These are phyloP conservation scores for Shiraia sp. DNA, from an alignment of 2,329 filamentous ascomycete genomes.

Conservation along the genomic window DNA sequence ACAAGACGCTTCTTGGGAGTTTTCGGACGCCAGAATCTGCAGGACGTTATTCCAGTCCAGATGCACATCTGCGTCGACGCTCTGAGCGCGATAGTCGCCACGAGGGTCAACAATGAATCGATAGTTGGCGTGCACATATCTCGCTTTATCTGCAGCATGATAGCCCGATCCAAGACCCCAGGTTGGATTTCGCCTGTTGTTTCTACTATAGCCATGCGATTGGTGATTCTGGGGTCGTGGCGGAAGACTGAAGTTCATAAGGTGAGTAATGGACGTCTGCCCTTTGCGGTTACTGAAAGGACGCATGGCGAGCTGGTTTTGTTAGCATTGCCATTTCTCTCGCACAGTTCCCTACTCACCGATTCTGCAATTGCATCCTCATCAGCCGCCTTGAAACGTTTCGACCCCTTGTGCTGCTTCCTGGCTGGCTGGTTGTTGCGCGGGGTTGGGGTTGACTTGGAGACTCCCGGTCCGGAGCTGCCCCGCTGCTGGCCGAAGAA, in stretches of 20 bases:
- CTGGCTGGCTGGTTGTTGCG: conserved; percentile 76
- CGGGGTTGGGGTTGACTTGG: conserved; percentile 53
- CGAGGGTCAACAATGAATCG: conserved; percentile 90
- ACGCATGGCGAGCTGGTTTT: conserved; percentile 62
- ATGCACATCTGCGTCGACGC: conserved; percentile 83
- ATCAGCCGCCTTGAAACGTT: conserved; percentile 72
- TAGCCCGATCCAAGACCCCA: conserved; percentile 89
- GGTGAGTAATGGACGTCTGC: conserved; percentile 94
- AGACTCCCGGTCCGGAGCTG: conserved; percentile 44
- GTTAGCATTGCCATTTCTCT: conserved; percentile 13
- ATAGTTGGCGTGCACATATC: conserved; percentile 94
- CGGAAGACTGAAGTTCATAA: conserved; percentile 88
- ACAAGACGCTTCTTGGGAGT: conserved; percentile 86
- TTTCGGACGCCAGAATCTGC: conserved; percentile 86
- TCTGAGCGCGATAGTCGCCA: conserved; percentile 77
- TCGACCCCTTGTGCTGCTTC: conserved; percentile 83
- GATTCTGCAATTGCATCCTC: conserved; percentile 87
- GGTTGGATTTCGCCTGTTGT: conserved; percentile 68
- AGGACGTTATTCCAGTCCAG: conserved; percentile 89
- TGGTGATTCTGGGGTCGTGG: conserved; percentile 68
- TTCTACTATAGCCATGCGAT: conserved; percentile 57
- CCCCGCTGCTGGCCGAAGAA: conserved; percentile 50
- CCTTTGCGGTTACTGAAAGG: conserved; percentile 75
- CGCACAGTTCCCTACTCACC: conserved; percentile 53
- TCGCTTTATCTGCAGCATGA: conserved; percentile 87